Conservation (phyloP, 805 yeast species). For the Candida anglica region DNA sequence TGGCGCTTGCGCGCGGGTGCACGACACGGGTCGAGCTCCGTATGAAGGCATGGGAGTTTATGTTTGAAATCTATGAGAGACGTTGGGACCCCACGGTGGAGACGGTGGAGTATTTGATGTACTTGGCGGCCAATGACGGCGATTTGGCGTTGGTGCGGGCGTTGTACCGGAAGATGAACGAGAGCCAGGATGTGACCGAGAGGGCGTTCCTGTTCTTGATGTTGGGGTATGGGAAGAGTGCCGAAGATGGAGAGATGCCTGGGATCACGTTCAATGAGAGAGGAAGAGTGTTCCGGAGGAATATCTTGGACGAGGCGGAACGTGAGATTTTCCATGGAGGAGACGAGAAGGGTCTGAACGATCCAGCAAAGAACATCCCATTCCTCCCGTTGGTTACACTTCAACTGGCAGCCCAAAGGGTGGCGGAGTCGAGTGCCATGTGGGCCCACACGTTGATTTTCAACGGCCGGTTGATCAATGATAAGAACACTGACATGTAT, state of each 20-base stretch:
- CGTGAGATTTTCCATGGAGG: too few species aligned
- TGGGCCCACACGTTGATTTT: constrained; percentile 52
- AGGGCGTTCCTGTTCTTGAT: constrained; percentile 43
- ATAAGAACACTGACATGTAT: constrained; percentile 45
- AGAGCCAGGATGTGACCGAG: constrained; percentile 30
- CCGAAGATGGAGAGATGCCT: constrained; percentile 21
- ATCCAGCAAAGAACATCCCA: constrained; percentile 42
- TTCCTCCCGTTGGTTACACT: constrained; percentile 59
- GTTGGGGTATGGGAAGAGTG: constrained; percentile 44
- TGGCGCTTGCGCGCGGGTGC: constrained; percentile 67
- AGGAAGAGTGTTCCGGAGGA: constrained; percentile 45
- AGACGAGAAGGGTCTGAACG: constrained; percentile 5
- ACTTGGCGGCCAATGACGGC: constrained; percentile 75
- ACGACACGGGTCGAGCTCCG: constrained; percentile 45
- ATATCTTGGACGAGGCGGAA: constrained; percentile 40
- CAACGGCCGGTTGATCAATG: constrained; percentile 41
- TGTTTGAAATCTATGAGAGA: constrained; percentile 56
- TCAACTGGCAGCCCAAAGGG: constrained; percentile 34
- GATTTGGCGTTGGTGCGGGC: constrained; percentile 73
- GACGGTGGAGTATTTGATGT: constrained; percentile 65
- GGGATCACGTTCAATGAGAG: constrained; percentile 37
- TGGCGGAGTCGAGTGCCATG: constrained; percentile 77
- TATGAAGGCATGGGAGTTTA: constrained; percentile 71
- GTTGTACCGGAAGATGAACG: constrained; percentile 45
- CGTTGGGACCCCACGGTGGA: constrained; percentile 40